These are phyloP conservation scores for Penicillium sp. DNA, from an alignment of 2,329 filamentous ascomycete species.

Conservation along the genomic window DNA sequence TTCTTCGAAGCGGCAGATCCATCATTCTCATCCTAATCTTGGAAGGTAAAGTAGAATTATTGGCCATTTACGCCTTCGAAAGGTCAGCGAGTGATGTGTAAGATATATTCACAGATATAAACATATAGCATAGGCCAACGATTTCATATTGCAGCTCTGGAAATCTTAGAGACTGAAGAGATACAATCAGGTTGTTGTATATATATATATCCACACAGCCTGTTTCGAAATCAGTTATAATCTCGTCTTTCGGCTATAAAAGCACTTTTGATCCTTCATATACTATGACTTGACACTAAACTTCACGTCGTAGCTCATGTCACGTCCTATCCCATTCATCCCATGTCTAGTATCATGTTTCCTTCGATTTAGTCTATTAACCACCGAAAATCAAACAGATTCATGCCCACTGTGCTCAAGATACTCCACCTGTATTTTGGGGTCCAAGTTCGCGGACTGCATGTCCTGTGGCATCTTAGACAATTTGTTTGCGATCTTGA, in stretches of 20 bases:
- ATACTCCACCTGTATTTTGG: neutral
- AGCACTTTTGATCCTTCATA: too few relatives aligned
- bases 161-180: too few relatives aligned
- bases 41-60: neutral
- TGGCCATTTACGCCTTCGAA: neutral
- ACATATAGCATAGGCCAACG: too few relatives aligned
- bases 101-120: neutral
- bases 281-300: too few relatives aligned
- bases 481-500: neutral
- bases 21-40: conserved; percentile 8
- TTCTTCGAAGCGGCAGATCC: conserved; percentile 42
- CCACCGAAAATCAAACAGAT: neutral
- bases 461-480: neutral
- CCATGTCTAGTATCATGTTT: neutral
- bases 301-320: too few relatives aligned
- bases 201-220: neutral
- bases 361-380: neutral
- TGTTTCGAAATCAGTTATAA: too few relatives aligned
- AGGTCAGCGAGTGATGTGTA: too few relatives aligned
- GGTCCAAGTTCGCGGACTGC: neutral
- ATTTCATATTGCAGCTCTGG: too few relatives aligned
- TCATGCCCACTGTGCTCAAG: neutral
- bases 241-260: too few relatives aligned
- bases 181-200: too few relatives aligned
- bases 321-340: too few relatives aligned